A percentile compares a stretch with the other conserved stretches of the same genome.
Conservation (phyloP, 2,329 filamentous ascomycete species). For the Phialemonium atrogriseum region DNA sequence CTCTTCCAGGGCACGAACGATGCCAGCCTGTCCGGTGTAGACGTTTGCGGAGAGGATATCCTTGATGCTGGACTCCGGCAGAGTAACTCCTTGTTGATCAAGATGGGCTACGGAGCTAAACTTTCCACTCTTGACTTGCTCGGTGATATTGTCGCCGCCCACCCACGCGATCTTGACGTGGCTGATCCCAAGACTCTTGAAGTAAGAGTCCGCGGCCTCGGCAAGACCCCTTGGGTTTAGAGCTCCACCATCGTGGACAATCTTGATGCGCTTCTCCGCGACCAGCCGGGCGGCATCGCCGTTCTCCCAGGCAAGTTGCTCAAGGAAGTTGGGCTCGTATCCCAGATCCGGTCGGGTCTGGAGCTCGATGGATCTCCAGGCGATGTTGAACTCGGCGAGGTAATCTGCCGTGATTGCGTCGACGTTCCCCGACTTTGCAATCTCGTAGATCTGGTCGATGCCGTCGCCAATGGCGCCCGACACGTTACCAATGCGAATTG, state of each 20-base stretch:
- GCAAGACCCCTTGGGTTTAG: conserved; percentile 41
- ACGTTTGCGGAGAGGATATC: background rate
- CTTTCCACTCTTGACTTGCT: conserved; percentile 5
- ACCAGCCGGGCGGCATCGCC: conserved; percentile 12
- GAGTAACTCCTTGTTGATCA: background rate
- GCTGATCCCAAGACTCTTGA: conserved; percentile 5
- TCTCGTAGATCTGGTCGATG: conserved; percentile 24
- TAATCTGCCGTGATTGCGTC: conserved; percentile 17
- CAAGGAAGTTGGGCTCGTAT: conserved; percentile 20
- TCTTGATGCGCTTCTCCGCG: conserved; percentile 34
- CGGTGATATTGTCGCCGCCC: conserved; percentile 33
- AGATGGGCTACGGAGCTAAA: background rate
- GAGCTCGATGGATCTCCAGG: conserved; percentile 22
- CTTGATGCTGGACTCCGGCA: conserved; percentile 1
- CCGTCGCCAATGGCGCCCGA: conserved; percentile 26
- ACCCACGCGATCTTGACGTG: conserved; percentile 33
- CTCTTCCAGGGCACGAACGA: background rate
- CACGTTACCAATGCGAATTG: conserved; percentile 27
- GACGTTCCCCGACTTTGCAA: conserved; percentile 18
- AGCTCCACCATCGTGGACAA: conserved; percentile 40
- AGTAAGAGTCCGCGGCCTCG: conserved; percentile 10
- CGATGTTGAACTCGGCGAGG: conserved; percentile 20
- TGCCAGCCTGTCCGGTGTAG: background rate
- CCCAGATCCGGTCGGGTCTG: conserved; percentile 17
- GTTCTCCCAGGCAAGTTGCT: conserved; percentile 17